phyloP scores from a whole-genome alignment of 2,329 filamentous ascomycete species.

The Calonectria montana region DNA sequence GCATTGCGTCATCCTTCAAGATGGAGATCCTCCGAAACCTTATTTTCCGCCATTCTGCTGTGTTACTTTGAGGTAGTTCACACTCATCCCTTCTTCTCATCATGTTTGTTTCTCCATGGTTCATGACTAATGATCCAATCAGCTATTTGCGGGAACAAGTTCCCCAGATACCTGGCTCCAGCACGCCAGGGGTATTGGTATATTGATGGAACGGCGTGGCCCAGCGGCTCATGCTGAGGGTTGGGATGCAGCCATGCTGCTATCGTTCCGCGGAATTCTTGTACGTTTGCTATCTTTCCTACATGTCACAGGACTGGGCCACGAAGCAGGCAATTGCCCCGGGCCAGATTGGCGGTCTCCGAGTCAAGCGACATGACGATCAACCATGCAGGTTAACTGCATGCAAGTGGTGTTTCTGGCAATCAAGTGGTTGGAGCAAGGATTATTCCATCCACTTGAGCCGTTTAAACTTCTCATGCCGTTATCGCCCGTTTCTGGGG shows the following conservation, averaged over 20 bases:
- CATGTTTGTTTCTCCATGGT: neutral
- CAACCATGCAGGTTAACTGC: neutral
- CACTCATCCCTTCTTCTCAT: neutral
- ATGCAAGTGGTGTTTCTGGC: constrained; percentile 4
- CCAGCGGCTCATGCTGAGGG: constrained; percentile 46
- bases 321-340: neutral
- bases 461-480: neutral
- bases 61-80: constrained; percentile 52
- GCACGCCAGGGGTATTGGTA: constrained; percentile 52
- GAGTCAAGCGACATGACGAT: constrained; percentile 9
- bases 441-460: neutral
- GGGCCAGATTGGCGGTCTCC: neutral
- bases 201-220: constrained; percentile 54
- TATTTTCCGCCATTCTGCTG: constrained; percentile 54
- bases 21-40: constrained; percentile 55
- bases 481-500: constrained; percentile 7
- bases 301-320: neutral
- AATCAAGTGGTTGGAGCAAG: constrained; percentile 11
- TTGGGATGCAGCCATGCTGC: constrained; percentile 52
- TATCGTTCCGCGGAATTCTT: constrained; percentile 51
- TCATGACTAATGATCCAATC: constrained; percentile 26
- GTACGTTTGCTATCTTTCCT: constrained; percentile 40
- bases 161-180: constrained; percentile 51
- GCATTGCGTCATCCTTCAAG: constrained; percentile 50
- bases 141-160: constrained; percentile 57